Evolutionary conservation across 108 stramenopile species (phyloP), one percentile per base, ranked within the genome.

Genomic region (Conticribra weissflogii): DNA sequence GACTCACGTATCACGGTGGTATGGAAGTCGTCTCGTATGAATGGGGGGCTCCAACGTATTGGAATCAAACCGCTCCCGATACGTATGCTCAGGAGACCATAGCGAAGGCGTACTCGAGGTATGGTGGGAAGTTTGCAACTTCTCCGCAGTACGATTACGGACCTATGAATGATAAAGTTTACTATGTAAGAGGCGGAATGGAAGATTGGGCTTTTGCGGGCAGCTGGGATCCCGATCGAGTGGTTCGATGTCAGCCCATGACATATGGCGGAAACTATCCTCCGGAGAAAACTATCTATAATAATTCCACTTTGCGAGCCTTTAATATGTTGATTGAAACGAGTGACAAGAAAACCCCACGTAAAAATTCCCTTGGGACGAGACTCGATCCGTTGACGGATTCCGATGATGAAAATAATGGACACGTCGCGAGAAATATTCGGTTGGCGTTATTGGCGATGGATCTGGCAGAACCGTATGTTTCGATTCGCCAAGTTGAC

Each of bases 181-280:
- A 99, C 63, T 93, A 94, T 23, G 98, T 99, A 25, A 53, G 88
- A 19, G 98, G 98, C 29, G 97, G 97, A 17, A 96, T 98, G 96
- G 97, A 98, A 71, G 97, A 98, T 81, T 90, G 97, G 97, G 90
- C 86, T 9, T 97, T 96, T 83, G 94, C 92, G 0, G 96, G 93
- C 3, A 93, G 91, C 12, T 99, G 96, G 96, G 96, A 94, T 79
- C 72, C 83, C 0, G 84, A 85, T 2, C 69, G 81, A 19, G 92
- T 90, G 15, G 64, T 70, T n/a, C 68, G 56, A n/a, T 94, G 93
- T 75, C 56, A 67, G 0, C 91, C 93, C 2, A 67, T 31, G 1
- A 78, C 82, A 18, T 86, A 75, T 72, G 86, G 88, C 0, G 90
- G 88, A 3, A 92, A 88, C 51, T 44, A 66, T 61, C 63, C 45